Evolutionary conservation across 306 rosid genomes (phyloP), one percentile per base, ranked within the genome.

Genomic region (Glycine tomentella): DNA sequence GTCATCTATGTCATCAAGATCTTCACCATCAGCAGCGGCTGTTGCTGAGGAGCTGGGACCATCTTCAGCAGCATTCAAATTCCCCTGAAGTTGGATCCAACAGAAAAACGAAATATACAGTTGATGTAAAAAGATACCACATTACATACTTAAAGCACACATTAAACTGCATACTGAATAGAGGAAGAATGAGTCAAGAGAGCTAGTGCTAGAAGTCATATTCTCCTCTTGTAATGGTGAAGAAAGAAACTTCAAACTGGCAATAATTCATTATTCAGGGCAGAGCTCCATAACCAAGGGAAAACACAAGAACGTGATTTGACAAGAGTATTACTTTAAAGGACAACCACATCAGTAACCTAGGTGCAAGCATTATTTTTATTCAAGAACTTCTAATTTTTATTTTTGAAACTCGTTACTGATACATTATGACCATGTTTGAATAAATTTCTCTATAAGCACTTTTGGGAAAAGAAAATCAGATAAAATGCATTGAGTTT

Each of bases 1-100:
- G 0, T 92, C 92, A 0, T 92, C 81, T 36, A 67, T 40, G 48
- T 76, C 87, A n/a, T 75, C 81, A 16, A 72, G 84, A 52, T 71
- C 78, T 31, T 61, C 67, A 64, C 1, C 20, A 70, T 84, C 90
- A 16, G 83, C 64, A 49, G 69, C 86, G 13, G 83, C 85, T 42
- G 46, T 42, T 42, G 46, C 46, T 25, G 97, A 90, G 74, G 85
- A 58, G 84, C 94, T 87, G 13, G 92, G 92, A 52, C 75, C 79
- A 75, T 62, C 76, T 33, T 69, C 51, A 53, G 84, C 61, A 34
- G 84, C 64, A 52, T 72, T 75, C 38, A 14, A 75, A 52, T 44
- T 55, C 20, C 64, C 82, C 87, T 80, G 62, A 80, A 44, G 50
- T 69, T 69, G 70, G 44, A 80, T 11, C 69, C 49, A 75, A 34